Base-by-base conservation (phyloP, 1,284 basidiomycete species). In the Bondarzewia mesenterica region DNA sequence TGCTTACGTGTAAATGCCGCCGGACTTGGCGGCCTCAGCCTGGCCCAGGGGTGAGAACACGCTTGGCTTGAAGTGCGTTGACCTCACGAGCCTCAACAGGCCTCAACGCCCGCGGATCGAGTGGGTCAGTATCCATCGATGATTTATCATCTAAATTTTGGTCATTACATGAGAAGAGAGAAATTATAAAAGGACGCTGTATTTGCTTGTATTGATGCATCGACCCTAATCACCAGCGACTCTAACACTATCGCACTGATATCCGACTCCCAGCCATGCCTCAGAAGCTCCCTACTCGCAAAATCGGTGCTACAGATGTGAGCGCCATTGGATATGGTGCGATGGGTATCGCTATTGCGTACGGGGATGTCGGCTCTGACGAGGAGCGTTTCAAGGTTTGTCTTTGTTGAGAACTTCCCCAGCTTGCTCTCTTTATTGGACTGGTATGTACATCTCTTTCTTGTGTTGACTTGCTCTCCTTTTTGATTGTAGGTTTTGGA, bases 371-470 rank as follows among this genome's bases (percentile, higher is more conserved):
- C 4, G 62, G 53, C 10, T 35, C 64, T 2, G 69, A 72, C 35
- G 69, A 70, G 48, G 64, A 68, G 46, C 62, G 68, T 10, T 59
- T 71, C 42, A 66, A 67, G 58, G 66, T 67, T n/a, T 26, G 38
- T 15, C 16, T 5, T 8, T 12, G 12, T 40, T 10, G n/a, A n/a
- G n/a, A n/a, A n/a, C 25, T 37, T n/a, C 7, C 18, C 21, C 27
- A 8, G 12, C 15, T 7, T 23, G 5, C 7, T 16, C 14, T 16
- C 16, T n/a, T 25, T 27, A 18, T 32, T 5, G 39, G 22, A 26
- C 39, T 40, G 21, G 39, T 15, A 41, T 12, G 32, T 14, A 41
- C 35, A n/a, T 3, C 29, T 10, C 29, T 35, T 18, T 1, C 27
- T 44, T 6, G n/a, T 20, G 25, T 20, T 14, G 12, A 5, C 14